Evolutionary conservation across 2,329 filamentous ascomycete species (phyloP).

Genomic region (Colletotrichum viniferum): DNA sequence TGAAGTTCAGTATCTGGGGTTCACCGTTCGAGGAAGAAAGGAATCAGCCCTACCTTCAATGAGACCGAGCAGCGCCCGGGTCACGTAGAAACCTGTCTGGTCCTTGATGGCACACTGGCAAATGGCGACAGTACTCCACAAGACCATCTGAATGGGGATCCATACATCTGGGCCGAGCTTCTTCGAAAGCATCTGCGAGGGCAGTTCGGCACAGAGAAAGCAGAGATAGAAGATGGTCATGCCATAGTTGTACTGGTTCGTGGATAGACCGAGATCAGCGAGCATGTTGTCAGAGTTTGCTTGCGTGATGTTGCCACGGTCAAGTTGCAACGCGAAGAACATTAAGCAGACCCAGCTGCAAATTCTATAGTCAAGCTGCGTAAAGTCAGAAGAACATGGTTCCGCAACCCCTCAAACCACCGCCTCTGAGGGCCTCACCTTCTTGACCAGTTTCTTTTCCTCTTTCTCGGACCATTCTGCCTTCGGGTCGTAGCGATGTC

Average conservation of each 20-base stretch:
- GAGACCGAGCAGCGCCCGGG: conserved; percentile 45
- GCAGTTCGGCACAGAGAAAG: conserved; percentile 58
- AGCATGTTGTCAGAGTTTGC: conserved; percentile 39
- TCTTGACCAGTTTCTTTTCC: conserved; percentile 58
- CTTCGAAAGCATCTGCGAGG: conserved; percentile 56
- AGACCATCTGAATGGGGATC: conserved; percentile 50
- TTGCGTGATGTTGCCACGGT: conserved; percentile 39
- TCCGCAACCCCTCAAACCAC: too few relatives aligned
- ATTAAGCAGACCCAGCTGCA: conserved; percentile 35
- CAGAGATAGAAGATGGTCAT: conserved; percentile 53
- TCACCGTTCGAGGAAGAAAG: too few relatives aligned
- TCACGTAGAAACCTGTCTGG: conserved; percentile 33
- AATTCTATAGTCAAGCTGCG: conserved; percentile 34
- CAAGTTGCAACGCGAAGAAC: conserved; percentile 40
- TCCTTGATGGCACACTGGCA: conserved; percentile 35
- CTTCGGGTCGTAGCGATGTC: conserved; percentile 61
- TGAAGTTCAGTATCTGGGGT: not conserved
- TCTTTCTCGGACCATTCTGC: conserved; percentile 62
- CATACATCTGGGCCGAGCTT: conserved; percentile 53
- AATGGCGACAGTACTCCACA: conserved; percentile 37
- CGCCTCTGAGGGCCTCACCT: too few relatives aligned
- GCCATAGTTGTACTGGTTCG: conserved; percentile 50
- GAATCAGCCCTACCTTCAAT: conserved; percentile 50
- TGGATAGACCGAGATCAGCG: conserved; percentile 33
- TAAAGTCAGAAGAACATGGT: too few relatives aligned